Conservation (phyloP, 495 filamentous ascomycete species). For the Cetradonia linearis region DNA sequence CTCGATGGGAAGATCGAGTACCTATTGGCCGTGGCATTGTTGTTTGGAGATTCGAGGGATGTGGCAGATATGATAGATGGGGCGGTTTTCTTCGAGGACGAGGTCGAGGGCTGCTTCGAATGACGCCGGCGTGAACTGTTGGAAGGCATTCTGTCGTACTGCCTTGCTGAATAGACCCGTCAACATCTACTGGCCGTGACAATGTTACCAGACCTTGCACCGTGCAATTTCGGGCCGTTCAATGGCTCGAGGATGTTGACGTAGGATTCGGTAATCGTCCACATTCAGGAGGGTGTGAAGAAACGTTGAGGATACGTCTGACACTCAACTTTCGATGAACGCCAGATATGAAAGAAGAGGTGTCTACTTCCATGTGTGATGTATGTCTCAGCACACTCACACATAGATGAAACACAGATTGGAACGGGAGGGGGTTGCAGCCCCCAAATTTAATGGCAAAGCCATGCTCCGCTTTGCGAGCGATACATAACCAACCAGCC, state of each 20-base stretch:
- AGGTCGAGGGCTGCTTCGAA: slow-evolving; percentile 19
- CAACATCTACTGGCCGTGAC: background rate
- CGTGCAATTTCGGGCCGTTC: background rate
- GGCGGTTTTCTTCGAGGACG: slow-evolving; percentile 18
- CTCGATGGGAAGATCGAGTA: slow-evolving; percentile 17
- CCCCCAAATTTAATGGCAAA: background rate
- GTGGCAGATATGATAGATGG: slow-evolving; percentile 15
- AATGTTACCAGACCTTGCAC: background rate
- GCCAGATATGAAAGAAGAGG: background rate
- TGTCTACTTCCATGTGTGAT: background rate
- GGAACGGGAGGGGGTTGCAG: slow-evolving; percentile 8
- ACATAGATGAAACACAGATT: background rate
- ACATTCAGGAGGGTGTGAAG: background rate
- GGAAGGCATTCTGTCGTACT: slow-evolving; percentile 19
- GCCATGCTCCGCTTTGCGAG: background rate
- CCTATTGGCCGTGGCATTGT: slow-evolving; percentile 14
- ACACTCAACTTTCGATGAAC: background rate
- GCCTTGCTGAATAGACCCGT: background rate
- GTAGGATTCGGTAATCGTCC: background rate
- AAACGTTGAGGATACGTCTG: background rate
- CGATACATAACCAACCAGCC: slow-evolving; percentile 5
- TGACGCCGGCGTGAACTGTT: slow-evolving; percentile 18
- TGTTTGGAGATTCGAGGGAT: slow-evolving; percentile 15
- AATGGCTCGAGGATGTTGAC: background rate
- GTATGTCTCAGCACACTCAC: background rate